Base-by-base conservation (phyloP, 768 basidiomycete genomes). In the Mrakia gelida region DNA sequence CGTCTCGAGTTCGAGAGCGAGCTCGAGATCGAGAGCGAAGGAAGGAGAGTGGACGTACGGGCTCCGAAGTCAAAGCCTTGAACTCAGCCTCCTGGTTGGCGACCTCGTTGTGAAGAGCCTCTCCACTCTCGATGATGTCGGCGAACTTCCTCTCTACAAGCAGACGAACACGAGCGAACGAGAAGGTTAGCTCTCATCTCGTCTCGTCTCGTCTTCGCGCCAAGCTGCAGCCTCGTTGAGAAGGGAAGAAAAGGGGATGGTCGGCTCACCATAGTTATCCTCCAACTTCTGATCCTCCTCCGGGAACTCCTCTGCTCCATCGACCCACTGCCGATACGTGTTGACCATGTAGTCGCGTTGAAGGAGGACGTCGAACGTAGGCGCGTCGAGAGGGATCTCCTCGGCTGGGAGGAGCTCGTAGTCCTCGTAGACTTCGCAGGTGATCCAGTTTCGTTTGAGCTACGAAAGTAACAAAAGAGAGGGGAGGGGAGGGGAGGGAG, bases 251-350 rank as follows among this genome's bases (percentile, higher is more conserved):
- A 72, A 13, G 61, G 41, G 30, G 45, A 13, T 3, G 59, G 8
- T 18, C 11, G 26, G 30, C 77, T 59, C 75, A 94, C 94, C 89
- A 84, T 94, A 95, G 78, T 91, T 79, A 16, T 81, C 81, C 41
- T 81, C 80, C n/a, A 84, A 73, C 65, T 82, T 81, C 26, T 62
- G 52, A 73, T 92, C 91, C 73, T 90, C 89, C 80, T 92, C 91
- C 1, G 88, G 88, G 75, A 93, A 92, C 65, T 94, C 90, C 77
- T 89, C 87, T 9, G 77, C 79, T 6, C 82, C 81, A 34, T 82
- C 79, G 41, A 82, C 82, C 84, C 84, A 85, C 34, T 80, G 80
- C 18, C 62, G n/a, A 52, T 84, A 84, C 10, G 81, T 81, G 62
- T 80, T 80, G 28, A 73, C 78, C 10, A 80, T 72, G 62, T 81